phyloP scores from a whole-genome alignment of 495 filamentous ascomycete genomes.

The Cudoniella acicularis region DNA sequence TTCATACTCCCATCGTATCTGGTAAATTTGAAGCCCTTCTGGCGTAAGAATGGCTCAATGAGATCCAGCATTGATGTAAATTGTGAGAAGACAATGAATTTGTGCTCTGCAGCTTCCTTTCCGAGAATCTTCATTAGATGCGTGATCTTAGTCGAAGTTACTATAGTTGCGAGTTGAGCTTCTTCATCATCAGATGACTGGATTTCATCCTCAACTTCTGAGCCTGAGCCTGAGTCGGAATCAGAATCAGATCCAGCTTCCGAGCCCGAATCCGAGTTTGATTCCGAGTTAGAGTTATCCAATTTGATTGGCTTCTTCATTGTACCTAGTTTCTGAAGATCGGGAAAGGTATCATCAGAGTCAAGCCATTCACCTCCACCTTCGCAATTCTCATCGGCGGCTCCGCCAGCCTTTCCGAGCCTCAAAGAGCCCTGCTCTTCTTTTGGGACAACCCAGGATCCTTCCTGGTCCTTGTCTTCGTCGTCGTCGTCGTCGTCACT shows the following conservation, averaged over 20 bases:
- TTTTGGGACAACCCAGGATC: conserved; percentile 72
- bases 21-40: conserved; percentile 68
- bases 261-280: conserved; percentile 10
- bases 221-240: conserved; percentile 35
- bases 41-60: conserved; percentile 82
- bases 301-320: conserved; percentile 7
- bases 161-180: conserved; percentile 27
- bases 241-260: conserved; percentile 28
- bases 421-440: conserved; percentile 49
- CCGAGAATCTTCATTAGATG: conserved; percentile 77
- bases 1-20: conserved; percentile 96
- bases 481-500: conserved; percentile 31
- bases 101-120: conserved; percentile 71
- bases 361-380: conserved; percentile 76
- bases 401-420: conserved; percentile 75
- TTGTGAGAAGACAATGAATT: conserved; percentile 97
- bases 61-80: conserved; percentile 95
- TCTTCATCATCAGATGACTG: conserved; percentile 44
- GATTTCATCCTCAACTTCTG: conserved; percentile 35
- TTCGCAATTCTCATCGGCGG: conserved; percentile 81
- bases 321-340: conserved; percentile 15
- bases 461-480: conserved; percentile 57
- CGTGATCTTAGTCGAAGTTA: conserved; percentile 86
- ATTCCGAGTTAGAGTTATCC: conserved; percentile 5
- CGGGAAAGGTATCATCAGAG: conserved; percentile 47